These are phyloP conservation scores for Hysterium pulicare DNA, from an alignment of 2,329 filamentous ascomycete genomes.

Conservation along the genomic window DNA sequence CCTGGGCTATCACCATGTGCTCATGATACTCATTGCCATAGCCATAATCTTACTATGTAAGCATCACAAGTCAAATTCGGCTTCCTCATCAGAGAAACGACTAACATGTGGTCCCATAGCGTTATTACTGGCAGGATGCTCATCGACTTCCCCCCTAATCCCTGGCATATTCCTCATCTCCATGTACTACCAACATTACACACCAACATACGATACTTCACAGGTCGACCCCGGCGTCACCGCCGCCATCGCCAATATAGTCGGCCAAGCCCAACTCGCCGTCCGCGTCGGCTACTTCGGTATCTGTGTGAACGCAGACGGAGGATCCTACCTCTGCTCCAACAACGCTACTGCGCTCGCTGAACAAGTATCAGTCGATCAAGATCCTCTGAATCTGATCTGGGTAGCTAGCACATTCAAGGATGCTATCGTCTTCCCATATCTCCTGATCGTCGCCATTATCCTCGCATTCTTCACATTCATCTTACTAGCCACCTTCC, in stretches of 20 bases:
- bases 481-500: constrained; percentile 91
- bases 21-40: constrained; percentile 95
- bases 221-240: constrained; percentile 90
- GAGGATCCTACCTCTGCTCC: constrained; percentile 88
- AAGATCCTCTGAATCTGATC: constrained; percentile 94
- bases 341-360: constrained; percentile 95
- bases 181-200: constrained; percentile 91
- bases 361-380: constrained; percentile 81
- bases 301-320: constrained; percentile 90
- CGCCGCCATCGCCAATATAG: constrained; percentile 83
- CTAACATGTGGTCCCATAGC: constrained; percentile 52
- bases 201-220: constrained; percentile 74
- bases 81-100: not conserved
- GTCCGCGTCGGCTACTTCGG: constrained; percentile 97
- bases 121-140: constrained; percentile 89
- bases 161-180: constrained; percentile 96
- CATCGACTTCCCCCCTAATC: constrained; percentile 91
- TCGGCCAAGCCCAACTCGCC: constrained; percentile 77
- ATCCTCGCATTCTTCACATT: constrained; percentile 97
- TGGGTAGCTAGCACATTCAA: constrained; percentile 98
- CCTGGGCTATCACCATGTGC: constrained; percentile 74
- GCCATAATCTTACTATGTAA: constrained; percentile 92
- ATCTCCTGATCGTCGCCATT: constrained; percentile 96
- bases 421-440: constrained; percentile 97
- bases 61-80: constrained; percentile 42